phyloP scores from a whole-genome alignment of 495 filamentous ascomycete species.

The Melanomma pulvis-pyrius region DNA sequence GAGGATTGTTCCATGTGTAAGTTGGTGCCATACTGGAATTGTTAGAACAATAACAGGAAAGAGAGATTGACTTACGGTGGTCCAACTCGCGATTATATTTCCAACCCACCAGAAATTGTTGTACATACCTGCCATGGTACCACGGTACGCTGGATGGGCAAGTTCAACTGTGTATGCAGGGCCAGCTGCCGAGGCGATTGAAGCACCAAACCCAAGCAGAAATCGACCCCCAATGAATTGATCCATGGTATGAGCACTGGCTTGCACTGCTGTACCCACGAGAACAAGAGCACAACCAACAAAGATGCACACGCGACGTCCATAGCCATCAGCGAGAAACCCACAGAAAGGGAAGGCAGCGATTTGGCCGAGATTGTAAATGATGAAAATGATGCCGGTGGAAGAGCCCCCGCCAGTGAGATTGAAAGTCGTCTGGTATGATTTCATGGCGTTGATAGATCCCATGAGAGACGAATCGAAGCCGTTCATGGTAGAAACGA shows the following conservation, averaged over 20 bases:
- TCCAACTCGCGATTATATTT: slow-evolving; percentile 32
- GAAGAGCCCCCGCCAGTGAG: slow-evolving; percentile 13
- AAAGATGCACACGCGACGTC: slow-evolving; percentile 33
- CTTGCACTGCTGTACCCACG: slow-evolving; percentile 23
- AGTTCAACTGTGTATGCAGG: slow-evolving; percentile 16
- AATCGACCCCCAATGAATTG: slow-evolving; percentile 20
- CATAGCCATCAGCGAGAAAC: slow-evolving; percentile 30
- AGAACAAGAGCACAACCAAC: slow-evolving; percentile 20
- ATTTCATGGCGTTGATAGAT: slow-evolving; percentile 21
- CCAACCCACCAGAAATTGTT: slow-evolving; percentile 33
- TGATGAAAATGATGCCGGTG: slow-evolving; percentile 20
- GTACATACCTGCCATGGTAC: slow-evolving; percentile 33
- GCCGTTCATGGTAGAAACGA: slow-evolving; percentile 32
- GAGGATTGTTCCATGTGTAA: slow-evolving; percentile 18
- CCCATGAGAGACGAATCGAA: slow-evolving; percentile 33
- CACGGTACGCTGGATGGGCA: slow-evolving; percentile 25
- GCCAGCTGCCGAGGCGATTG: slow-evolving; percentile 12
- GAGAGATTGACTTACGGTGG: slow-evolving; percentile 14
- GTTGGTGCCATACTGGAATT: slow-evolving; percentile 25
- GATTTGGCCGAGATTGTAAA: slow-evolving; percentile 18
- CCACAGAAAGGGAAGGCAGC: slow-evolving; percentile 31
- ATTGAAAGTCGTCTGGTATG: slow-evolving; percentile 16
- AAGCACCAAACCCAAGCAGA: slow-evolving; percentile 17
- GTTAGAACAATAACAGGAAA: not conserved
- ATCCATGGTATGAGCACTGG: slow-evolving; percentile 7